These are phyloP conservation scores for Phoma sp. DNA, from an alignment of 2,329 filamentous ascomycete species.

Conservation along the genomic window DNA sequence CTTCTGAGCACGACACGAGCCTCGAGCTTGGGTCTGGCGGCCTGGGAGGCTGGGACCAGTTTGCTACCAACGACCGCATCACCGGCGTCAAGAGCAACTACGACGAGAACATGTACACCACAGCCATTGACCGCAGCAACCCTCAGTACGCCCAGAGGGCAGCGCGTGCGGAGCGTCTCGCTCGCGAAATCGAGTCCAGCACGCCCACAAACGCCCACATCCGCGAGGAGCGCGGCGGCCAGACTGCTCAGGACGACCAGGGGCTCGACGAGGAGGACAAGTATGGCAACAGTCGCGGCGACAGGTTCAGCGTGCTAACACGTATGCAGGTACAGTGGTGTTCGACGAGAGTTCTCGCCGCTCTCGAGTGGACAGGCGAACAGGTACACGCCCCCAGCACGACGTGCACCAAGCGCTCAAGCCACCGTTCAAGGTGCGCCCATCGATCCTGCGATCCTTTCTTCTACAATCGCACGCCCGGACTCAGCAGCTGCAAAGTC, in stretches of 20 bases:
- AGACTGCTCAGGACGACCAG: conserved; percentile 68
- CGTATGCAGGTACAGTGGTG: conserved; percentile 79
- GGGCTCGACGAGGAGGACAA: conserved; percentile 88
- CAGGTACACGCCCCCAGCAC: conserved; percentile 90
- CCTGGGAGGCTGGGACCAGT: conserved; percentile 80
- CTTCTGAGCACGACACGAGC: conserved; percentile 68
- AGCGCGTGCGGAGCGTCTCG: conserved; percentile 78
- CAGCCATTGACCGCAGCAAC: conserved; percentile 81
- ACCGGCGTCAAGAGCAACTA: conserved; percentile 92
- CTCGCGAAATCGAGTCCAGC: conserved; percentile 85
- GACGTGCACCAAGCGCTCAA: conserved; percentile 77
- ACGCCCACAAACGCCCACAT: conserved; percentile 79
- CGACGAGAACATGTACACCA: conserved; percentile 94
- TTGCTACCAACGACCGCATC: conserved; percentile 83
- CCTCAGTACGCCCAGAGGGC: conserved; percentile 80
- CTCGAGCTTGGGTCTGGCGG: conserved; percentile 70
- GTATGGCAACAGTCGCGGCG: conserved; percentile 55
- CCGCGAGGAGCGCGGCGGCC: conserved; percentile 84
- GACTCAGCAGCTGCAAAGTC: conserved; percentile 39
- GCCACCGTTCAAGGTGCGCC: conserved; percentile 77
- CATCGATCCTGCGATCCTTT: conserved; percentile 89
- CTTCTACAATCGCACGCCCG: conserved; percentile 72
- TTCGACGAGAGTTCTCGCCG: conserved; percentile 76
- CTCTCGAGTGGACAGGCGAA: conserved; percentile 65
- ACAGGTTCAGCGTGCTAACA: conserved; percentile 6